A percentile compares a stretch with the other conserved stretches of the same genome.
Conservation (phyloP, 1,284 basidiomycete genomes). For the Tilletiopsis washingtonensis region DNA sequence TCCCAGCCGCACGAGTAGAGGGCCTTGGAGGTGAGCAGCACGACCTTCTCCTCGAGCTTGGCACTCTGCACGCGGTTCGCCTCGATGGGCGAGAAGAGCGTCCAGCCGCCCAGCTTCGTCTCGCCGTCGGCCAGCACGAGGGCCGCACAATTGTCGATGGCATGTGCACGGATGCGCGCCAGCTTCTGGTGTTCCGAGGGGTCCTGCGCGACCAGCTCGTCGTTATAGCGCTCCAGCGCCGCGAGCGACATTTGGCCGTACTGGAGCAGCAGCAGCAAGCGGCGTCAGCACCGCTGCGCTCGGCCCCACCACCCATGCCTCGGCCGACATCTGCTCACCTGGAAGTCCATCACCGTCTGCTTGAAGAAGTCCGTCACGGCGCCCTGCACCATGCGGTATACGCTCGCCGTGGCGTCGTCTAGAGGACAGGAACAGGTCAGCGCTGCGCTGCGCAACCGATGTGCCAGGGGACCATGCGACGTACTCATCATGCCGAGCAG, state of each 20-base stretch:
- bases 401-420: constrained; percentile 37
- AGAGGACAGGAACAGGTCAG: not conserved
- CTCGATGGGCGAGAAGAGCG: constrained; percentile 73
- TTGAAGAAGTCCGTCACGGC: constrained; percentile 86
- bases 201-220: constrained; percentile 69
- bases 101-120: constrained; percentile 76
- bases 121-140: constrained; percentile 75
- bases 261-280: no score
- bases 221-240: constrained; percentile 27
- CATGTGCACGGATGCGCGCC: constrained; percentile 62
- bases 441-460: no score
- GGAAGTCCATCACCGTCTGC: constrained; percentile 54
- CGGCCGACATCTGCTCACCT: no score
- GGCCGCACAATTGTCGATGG: constrained; percentile 59
- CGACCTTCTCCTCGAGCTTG: constrained; percentile 71
- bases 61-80: constrained; percentile 59
- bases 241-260: constrained; percentile 18
- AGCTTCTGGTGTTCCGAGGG: constrained; percentile 78
- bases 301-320: no score
- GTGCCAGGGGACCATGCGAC: no score
- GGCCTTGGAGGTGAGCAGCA: constrained; percentile 63
- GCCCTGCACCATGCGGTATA: constrained; percentile 41
- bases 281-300: no score
- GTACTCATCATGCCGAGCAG: constrained; percentile 61
- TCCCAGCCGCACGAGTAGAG: constrained; percentile 61